phyloP scores from a whole-genome alignment of 176 grass and related monocot genomes.

The Bothriochloa decipiens region DNA sequence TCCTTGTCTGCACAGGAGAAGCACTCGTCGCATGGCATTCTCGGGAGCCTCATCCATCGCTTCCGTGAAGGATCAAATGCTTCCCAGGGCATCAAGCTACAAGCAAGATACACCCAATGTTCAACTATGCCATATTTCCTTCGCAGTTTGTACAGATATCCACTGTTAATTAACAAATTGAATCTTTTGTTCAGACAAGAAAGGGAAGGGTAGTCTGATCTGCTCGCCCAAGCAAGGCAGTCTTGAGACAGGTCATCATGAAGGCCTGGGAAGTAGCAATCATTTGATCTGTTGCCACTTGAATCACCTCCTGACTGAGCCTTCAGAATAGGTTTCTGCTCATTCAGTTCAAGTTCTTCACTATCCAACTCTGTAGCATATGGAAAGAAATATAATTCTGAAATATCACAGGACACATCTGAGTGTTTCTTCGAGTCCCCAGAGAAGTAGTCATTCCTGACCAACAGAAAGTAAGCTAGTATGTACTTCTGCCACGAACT shows the following conservation, averaged over 20 bases:
- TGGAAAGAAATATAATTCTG: constrained; percentile 41
- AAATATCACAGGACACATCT: constrained; percentile 41
- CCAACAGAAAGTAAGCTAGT: constrained; percentile 64
- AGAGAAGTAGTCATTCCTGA: constrained; percentile 55
- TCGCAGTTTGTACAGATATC: constrained; percentile 78
- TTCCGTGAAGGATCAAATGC: constrained; percentile 74
- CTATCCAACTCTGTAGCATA: constrained; percentile 37
- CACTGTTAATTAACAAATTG: constrained; percentile 77
- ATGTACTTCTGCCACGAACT: constrained; percentile 69
- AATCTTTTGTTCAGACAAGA: constrained; percentile 80
- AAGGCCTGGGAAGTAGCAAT: constrained; percentile 78
- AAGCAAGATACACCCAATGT: constrained; percentile 90
- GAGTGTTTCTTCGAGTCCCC: constrained; percentile 40
- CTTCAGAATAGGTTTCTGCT: constrained; percentile 49
- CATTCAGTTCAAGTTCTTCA: constrained; percentile 54
- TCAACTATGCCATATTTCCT: constrained; percentile 71
- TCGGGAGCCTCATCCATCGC: constrained; percentile 86
- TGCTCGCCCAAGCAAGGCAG: constrained; percentile 78
- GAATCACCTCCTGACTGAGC: constrained; percentile 47
- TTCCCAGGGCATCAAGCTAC: constrained; percentile 88
- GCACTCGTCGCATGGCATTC: constrained; percentile 86
- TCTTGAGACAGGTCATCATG: constrained; percentile 82
- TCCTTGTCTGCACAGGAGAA: constrained; percentile 94
- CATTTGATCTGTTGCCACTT: constrained; percentile 57
- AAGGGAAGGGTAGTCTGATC: constrained; percentile 79